These are phyloP conservation scores for Immersiella caudata DNA, from an alignment of 495 filamentous ascomycete species.

Conservation along the genomic window DNA sequence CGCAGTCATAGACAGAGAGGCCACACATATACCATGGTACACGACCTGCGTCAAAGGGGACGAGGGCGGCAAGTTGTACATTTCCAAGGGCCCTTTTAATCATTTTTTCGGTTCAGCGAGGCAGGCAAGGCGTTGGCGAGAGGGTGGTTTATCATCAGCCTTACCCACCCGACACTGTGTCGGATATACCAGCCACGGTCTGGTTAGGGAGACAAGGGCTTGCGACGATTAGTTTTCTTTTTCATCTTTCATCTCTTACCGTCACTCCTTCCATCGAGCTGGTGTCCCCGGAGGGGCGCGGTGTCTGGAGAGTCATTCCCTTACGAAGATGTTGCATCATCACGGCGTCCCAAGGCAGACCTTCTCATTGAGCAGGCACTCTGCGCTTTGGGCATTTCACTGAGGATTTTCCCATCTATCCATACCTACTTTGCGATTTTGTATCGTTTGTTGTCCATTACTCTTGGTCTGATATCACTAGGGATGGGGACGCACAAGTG, in stretches of 20 bases:
- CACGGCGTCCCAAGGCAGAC: slow-evolving; percentile 20
- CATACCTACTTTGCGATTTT: slow-evolving; percentile 7
- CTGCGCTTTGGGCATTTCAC: slow-evolving; percentile 20
- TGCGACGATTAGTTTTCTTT: background rate
- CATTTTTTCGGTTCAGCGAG: background rate
- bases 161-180: background rate
- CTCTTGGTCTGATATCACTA: background rate
- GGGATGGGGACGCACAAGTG: background rate
- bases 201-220: background rate
- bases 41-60: slow-evolving; percentile 13
- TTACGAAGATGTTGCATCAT: slow-evolving; percentile 13
- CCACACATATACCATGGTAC: slow-evolving; percentile 4
- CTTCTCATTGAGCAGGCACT: slow-evolving; percentile 19
- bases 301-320: background rate
- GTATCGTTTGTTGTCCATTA: background rate
- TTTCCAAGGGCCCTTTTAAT: slow-evolving; percentile 11
- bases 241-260: slow-evolving; percentile 5
- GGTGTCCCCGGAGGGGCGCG: background rate
- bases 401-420: slow-evolving; percentile 9
- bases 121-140: slow-evolving; percentile 22
- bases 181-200: slow-evolving; percentile 3
- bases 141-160: slow-evolving; percentile 4
- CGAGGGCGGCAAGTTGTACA: background rate
- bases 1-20: slow-evolving; percentile 10
- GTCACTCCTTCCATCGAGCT: slow-evolving; percentile 8